Evolutionary conservation across 2,329 filamentous ascomycete genomes (phyloP), one percentile per base, ranked within the genome.

Genomic region (Stachybotrys elegans): DNA sequence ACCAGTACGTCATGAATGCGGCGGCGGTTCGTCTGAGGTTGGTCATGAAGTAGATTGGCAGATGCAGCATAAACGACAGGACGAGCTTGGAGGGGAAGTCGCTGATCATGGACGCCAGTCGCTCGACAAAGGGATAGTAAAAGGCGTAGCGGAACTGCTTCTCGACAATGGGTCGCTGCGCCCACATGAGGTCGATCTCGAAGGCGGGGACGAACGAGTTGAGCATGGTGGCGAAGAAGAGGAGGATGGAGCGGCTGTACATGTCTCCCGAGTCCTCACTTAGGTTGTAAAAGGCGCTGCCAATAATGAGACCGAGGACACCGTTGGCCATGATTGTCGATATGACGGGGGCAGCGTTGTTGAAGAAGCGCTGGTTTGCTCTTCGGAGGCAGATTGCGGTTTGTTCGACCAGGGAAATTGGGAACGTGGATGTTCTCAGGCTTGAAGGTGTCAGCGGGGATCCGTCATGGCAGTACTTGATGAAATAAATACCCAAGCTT

Each of bases 131-230:
- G 4, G 38, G 38, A 8, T 29, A 23, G 19, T 40, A 40, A 16
- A 40, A 40, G 3, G 38, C 38, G 22, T 40, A 40, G n/a, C 38
- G 38, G 16, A 27, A 4, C 12, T 40, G 38, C 14, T 40, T 40
- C 17, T 40, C 38, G 3, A 40, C 38, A 7, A 40, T 27, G 13
- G 22, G 22, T 17, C 38, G n/a, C 22, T 40, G 38, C 4, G 38
- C 38, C 38, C 38, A 29, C 22, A 40, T 40, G 6, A 29, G 9
- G 7, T 39, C 19, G 7, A 39, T 13, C 21, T 39, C 36, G 21
- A 22, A 39, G 4, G 36, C 36, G 12, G 36, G 19, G 4, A 17
- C 36, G 23, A 39, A 39, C 7, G 19, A 5, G 22, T 39, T 39
- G 4, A 39, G 4, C 19, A 39, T 39, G 4, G 16, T 11, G 6